Conservation (phyloP, 2,329 filamentous ascomycete genomes). For the Tolypocladium guangdongense region DNA sequence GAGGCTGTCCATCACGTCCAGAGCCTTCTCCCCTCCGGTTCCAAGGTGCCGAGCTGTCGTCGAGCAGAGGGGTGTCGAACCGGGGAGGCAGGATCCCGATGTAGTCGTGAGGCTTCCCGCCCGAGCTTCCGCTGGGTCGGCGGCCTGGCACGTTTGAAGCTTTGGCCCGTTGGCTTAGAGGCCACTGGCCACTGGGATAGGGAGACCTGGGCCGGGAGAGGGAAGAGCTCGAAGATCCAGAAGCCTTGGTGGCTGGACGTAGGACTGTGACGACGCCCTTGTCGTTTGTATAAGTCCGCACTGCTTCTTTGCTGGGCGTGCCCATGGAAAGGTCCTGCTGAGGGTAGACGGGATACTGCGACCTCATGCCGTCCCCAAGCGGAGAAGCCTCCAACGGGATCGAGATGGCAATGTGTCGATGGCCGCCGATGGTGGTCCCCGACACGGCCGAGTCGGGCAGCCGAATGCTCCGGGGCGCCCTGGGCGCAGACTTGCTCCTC, state of each 20-base stretch:
- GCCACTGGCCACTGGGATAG: background rate
- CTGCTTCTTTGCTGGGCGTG: slow-evolving; percentile 6
- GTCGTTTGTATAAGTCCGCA: slow-evolving; percentile 20
- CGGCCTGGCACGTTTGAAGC: slow-evolving; percentile 1
- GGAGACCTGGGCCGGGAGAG: background rate
- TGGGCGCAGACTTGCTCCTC: slow-evolving; percentile 23
- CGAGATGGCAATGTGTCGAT: slow-evolving; percentile 50
- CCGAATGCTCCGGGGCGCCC: slow-evolving; percentile 19
- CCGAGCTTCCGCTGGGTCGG: slow-evolving; percentile 7
- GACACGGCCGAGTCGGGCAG: slow-evolving; percentile 47
- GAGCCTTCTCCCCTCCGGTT: slow-evolving; percentile 1
- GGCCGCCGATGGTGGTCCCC: slow-evolving; percentile 39
- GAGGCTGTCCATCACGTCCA: background rate
- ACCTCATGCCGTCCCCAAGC: slow-evolving; percentile 20
- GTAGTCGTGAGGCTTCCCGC: slow-evolving; percentile 9
- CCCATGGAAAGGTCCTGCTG: slow-evolving; percentile 7
- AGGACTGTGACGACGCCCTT: slow-evolving; percentile 26
- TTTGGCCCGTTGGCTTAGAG: background rate
- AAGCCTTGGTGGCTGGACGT: slow-evolving; percentile 16
- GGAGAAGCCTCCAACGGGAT: slow-evolving; percentile 43
- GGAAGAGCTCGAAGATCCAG: slow-evolving; percentile 4
- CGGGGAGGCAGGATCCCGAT: slow-evolving; percentile 12
- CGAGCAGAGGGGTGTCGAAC: slow-evolving; percentile 9
- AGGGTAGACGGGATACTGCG: slow-evolving; percentile 22
- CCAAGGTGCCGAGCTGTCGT: slow-evolving; percentile 10